Percentiles rank a stretch among this genome's conserved stretches.
Conservation (phyloP, 2,329 filamentous ascomycete genomes). For the Xylariaceae sp. region DNA sequence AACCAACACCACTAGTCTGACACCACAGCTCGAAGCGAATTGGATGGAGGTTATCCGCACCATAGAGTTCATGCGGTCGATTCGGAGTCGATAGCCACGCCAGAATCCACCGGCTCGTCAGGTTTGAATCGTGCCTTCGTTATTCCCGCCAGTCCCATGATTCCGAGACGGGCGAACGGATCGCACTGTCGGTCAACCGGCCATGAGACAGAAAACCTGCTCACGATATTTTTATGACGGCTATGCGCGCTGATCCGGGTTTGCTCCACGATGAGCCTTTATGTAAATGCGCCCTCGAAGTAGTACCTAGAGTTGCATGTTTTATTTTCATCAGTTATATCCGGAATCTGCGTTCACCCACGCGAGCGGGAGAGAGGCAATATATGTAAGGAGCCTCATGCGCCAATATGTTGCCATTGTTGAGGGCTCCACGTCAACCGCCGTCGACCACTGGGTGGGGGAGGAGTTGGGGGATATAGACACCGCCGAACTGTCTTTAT, state of each 20-base stretch:
- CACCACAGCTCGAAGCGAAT: slow-evolving; percentile 11
- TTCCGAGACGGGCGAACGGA: slow-evolving; percentile 10
- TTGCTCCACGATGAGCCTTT: slow-evolving; percentile 18
- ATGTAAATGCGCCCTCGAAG: slow-evolving; percentile 9
- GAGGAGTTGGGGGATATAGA: slow-evolving; percentile 13
- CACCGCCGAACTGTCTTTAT: slow-evolving; percentile 4
- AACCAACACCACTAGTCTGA: slow-evolving; percentile 3
- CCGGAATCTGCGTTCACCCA: slow-evolving; percentile 18
- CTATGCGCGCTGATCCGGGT: slow-evolving; percentile 13
- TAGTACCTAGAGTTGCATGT: background rate
- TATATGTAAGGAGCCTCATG: slow-evolving; percentile 15
- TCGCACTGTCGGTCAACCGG: slow-evolving; percentile 13
- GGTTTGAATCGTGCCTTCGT: slow-evolving; percentile 16
- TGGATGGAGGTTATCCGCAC: slow-evolving; percentile 11
- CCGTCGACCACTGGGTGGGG: slow-evolving; percentile 12
- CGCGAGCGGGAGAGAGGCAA: slow-evolving; percentile 11
- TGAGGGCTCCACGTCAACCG: slow-evolving; percentile 15
- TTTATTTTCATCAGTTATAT: slow-evolving; percentile 14
- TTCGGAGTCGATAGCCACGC: background rate
- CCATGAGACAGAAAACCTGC: slow-evolving; percentile 14
- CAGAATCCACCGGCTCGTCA: slow-evolving; percentile 12
- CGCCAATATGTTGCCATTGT: slow-evolving; percentile 16
- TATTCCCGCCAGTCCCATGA: slow-evolving; percentile 8
- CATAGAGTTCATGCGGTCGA: slow-evolving; percentile 5
- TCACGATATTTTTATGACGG: slow-evolving; percentile 15